Evolutionary conservation across 768 basidiomycete species (phyloP), one percentile per base, ranked within the genome.

Genomic region (Crassisporium funariophilum): DNA sequence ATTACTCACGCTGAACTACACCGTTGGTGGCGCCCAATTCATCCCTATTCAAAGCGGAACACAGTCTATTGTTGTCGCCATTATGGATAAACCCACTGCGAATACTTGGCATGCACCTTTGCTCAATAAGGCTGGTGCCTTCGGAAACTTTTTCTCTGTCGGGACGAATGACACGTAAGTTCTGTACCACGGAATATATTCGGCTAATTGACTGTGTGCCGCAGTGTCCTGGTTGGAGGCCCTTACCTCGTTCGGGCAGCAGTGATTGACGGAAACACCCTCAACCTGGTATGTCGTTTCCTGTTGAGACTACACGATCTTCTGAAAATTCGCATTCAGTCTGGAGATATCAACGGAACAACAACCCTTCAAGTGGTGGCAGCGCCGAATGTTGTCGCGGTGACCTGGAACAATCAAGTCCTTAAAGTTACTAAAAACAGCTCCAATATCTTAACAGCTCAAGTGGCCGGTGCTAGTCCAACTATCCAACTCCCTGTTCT

Each of bases 171-270:
- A 66, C 47, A 73, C 65, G 75, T 77, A 35, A 39, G 63, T 35
- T 5, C 10, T 19, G 17, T 45, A 20, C 19, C 20, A 9, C 8
- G 20, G 7, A 31, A 10, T 8, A n/a, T 4, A 9, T 19, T 10
- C 15, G 27, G n/a, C 15, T 46, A 19, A 27, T 25, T 24, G 37
- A n/a, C 16, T 23, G 11, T 5, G 1, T 13, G 35, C 22, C 39
- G 3, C 5, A 74, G 74, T 12, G 65, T 75, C 22, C 66, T 78
- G 33, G 70, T 82, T 38, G 68, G 72, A 24, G 81, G 81, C 0
- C 80, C 81, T 1, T 81, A 81, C 47, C 59, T 82, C 16, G 68
- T 82, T 4, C 73, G 81, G 16, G 75, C 69, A 9, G 81, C 79
- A 7, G 55, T 63, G 2, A 69, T 82, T 34, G 48, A 46, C 2